Evolutionary conservation across 202 grass and related monocot genomes (phyloP), one percentile per base, ranked within the genome.

Genomic region (Dendrocalamus latiflorus): DNA sequence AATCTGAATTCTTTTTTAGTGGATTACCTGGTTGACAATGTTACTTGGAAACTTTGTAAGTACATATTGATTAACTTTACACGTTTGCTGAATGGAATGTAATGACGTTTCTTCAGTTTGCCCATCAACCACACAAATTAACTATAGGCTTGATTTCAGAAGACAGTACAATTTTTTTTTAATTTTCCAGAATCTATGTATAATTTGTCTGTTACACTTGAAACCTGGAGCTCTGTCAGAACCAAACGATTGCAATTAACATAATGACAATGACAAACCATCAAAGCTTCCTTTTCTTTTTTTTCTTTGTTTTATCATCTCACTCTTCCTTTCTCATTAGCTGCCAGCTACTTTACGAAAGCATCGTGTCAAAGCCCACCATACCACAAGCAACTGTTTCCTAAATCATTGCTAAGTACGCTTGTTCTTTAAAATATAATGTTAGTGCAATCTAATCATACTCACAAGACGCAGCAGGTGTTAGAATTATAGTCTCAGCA

Each of bases 341-440:
- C 38, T 50, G 78, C 10, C 74, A 66, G n/a, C 58, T 9, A 13
- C 78, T 86, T 82, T 72, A 9, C 24, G 59, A 89, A 83, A 72
- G 56, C 65, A 77, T 57, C 38, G 26, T 24, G 73, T 81, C 71
- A 76, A 77, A 60, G 77, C 65, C 17, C 41, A 81, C 21, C 62
- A 57, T 18, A 45, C 22, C 76, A 84, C 44, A 13, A 65, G 70
- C 55, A 76, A 65, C 56, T 74, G 67, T 48, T 83, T 86, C 78
- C 72, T 68, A 72, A 72, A 86, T 82, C 74, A 79, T 83, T 47
- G 66, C 67, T 37, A 77, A 81, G 56, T 38, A 81, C 77, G 67
- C 34, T 57, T 42, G 65, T 45, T 70, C 17, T 33, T 9, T 11
- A 65, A 49, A 70, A 10, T 68, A 77, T 6, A 59, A 2, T 81